Evolutionary conservation across 2,329 filamentous ascomycete species (phyloP).

Genomic region (Fusarium brachygibbosum): DNA sequence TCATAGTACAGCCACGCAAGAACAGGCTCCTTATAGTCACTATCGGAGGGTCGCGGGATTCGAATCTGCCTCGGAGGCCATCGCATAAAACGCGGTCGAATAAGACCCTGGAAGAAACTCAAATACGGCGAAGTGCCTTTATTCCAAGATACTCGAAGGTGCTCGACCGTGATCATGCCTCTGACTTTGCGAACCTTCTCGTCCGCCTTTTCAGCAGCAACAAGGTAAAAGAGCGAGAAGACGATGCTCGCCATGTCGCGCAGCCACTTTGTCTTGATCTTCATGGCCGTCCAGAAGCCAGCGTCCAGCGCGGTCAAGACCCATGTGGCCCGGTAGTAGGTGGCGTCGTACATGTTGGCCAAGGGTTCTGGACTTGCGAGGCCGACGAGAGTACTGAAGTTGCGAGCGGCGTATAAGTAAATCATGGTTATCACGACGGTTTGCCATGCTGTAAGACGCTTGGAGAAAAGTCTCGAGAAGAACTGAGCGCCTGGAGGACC

Average conservation of each 20-base stretch:
- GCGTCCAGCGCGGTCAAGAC: conserved; percentile 94
- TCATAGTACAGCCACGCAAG: conserved; percentile 95
- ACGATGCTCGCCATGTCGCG: conserved; percentile 85
- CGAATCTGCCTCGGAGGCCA: conserved; percentile 86
- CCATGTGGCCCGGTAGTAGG: conserved; percentile 98
- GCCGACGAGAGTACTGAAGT: conserved; percentile 92
- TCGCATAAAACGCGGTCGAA: conserved; percentile 83
- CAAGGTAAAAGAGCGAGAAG: conserved; percentile 90
- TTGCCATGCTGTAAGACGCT: conserved; percentile 87
- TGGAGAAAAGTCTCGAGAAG: conserved; percentile 78
- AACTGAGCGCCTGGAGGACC: conserved; percentile 82
- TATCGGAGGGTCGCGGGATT: conserved; percentile 83
- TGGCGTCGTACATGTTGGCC: conserved; percentile 90
- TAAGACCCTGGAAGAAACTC: conserved; percentile 75
- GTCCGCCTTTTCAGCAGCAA: conserved; percentile 93
- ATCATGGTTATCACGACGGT: conserved; percentile 88
- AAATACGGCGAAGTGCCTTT: conserved; percentile 93
- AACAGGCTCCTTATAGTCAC: conserved; percentile 86
- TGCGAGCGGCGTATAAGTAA: conserved; percentile 90
- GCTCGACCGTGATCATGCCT: conserved; percentile 88
- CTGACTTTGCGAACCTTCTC: conserved; percentile 96
- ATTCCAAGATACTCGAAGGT: conserved; percentile 94
- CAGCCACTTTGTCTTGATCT: conserved; percentile 81
- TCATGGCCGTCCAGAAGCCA: conserved; percentile 99
- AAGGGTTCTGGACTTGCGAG: conserved; percentile 94